phyloP scores from a whole-genome alignment of 495 filamentous ascomycete genomes.

The Aspergillus coremiiformis region DNA sequence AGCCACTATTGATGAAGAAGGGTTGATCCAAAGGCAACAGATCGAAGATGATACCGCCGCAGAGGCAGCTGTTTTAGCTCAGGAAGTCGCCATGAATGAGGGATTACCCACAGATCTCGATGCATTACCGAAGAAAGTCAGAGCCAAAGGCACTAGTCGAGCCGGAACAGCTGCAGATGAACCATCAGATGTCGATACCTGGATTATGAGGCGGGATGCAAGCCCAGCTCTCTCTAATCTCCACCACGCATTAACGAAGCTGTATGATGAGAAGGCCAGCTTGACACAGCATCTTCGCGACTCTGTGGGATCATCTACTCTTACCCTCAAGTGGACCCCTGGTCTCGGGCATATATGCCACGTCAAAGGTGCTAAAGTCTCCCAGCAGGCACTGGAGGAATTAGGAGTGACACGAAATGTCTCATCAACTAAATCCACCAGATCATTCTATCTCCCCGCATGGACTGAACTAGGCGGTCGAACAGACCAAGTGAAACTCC shows the following conservation, averaged over 20 bases:
- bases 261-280: conserved; percentile 49
- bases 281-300: conserved; percentile 56
- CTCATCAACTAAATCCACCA: conserved; percentile 72
- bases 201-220: conserved; percentile 78
- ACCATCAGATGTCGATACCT: conserved; percentile 48
- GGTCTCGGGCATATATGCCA: conserved; percentile 83
- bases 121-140: conserved; percentile 37
- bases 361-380: conserved; percentile 70
- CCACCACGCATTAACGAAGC: conserved; percentile 53
- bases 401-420: conserved; percentile 51
- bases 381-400: conserved; percentile 37
- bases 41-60: conserved; percentile 64
- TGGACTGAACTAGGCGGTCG: conserved; percentile 74
- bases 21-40: conserved; percentile 67
- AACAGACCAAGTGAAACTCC: conserved; percentile 64
- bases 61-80: conserved; percentile 59
- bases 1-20: conserved; percentile 87
- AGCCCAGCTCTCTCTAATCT: conserved; percentile 56
- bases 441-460: conserved; percentile 71
- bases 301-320: conserved; percentile 45
- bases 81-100: conserved; percentile 56
- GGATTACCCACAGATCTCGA: conserved; percentile 42
- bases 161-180: conserved; percentile 25
- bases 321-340: conserved; percentile 78
- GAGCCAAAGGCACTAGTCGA: conserved; percentile 27